Evolutionary conservation across 352 stramenopile genomes (phyloP).

Genomic region (Globisporangium abappressorium): DNA sequence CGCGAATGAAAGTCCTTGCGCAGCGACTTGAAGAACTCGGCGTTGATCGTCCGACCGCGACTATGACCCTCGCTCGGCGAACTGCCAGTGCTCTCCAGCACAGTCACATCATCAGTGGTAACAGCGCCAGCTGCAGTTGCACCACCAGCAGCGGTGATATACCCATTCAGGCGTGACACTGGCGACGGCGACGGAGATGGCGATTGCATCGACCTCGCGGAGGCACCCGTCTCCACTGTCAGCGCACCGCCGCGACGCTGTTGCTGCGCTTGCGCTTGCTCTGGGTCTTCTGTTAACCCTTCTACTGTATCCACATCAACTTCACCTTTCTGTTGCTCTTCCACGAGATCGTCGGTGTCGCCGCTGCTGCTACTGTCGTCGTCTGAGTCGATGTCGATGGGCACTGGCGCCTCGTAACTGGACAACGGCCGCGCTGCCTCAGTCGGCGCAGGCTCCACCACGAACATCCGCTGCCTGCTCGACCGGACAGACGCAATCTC

Average conservation of each 20-base stretch:
- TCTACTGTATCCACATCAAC: too few relatives aligned
- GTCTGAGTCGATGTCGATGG: slow-evolving; percentile 8
- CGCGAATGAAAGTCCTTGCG: neutral
- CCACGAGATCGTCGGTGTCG: neutral
- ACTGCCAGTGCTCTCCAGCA: neutral
- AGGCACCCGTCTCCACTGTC: neutral
- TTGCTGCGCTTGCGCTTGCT: neutral
- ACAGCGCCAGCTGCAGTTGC: too few relatives aligned
- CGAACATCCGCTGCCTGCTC: neutral
- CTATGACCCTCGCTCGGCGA: neutral
- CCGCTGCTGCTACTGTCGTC: neutral
- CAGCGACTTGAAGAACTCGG: slow-evolving; percentile 8
- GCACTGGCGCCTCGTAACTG: neutral
- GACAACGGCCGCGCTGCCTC: neutral
- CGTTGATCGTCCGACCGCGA: neutral
- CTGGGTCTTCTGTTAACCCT: too few relatives aligned
- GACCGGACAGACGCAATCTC: too few relatives aligned
- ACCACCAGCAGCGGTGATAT: neutral
- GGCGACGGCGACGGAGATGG: slow-evolving; percentile 2
- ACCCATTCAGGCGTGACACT: slow-evolving; percentile 5
- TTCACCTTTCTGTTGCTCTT: neutral
- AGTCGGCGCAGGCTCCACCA: slow-evolving; percentile 1
- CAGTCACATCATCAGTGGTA: too few relatives aligned
- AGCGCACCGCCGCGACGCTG: neutral
- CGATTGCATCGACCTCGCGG: neutral